Evolutionary conservation across 345 rosid genomes (phyloP).

Genomic region (Chamaenerion angustifolium): DNA sequence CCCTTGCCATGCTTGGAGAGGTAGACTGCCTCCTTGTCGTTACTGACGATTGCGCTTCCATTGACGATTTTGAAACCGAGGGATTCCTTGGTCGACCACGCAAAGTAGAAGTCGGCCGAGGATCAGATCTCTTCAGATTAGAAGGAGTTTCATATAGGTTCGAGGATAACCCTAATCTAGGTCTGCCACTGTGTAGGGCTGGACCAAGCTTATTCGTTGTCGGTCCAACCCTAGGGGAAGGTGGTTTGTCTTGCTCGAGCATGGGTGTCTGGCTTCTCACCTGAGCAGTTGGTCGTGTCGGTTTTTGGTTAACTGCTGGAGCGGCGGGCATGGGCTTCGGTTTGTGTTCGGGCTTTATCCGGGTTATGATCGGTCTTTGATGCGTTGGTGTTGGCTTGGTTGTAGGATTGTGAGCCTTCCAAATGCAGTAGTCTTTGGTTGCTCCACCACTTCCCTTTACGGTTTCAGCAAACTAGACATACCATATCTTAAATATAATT

Average conservation of each 20-base stretch:
- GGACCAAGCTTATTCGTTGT: conserved; percentile 12
- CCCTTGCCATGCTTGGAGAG: conserved; percentile 31
- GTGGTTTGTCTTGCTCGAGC: too few species aligned
- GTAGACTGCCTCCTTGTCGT: conserved; percentile 26
- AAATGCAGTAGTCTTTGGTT: background rate
- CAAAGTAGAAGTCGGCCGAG: conserved; percentile 23
- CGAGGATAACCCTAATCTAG: conserved; percentile 21
- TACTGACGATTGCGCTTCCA: background rate
- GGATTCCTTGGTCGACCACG: conserved; percentile 18
- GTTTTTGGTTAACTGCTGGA: too few species aligned
- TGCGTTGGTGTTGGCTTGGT: conserved; percentile 13
- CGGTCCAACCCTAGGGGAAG: conserved; percentile 1
- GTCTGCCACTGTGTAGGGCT: conserved; percentile 11
- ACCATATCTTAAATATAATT: background rate
- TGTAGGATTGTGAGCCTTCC: conserved; percentile 8
- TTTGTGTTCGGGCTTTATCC: too few species aligned
- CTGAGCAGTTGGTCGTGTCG: too few species aligned
- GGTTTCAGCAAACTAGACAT: conserved; percentile 7
- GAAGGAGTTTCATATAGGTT: conserved; percentile 22
- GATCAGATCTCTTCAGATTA: conserved; percentile 16
- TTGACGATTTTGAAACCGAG: background rate
- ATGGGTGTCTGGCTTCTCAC: too few species aligned
- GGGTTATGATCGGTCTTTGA: conserved; percentile 12
- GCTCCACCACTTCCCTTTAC: background rate
- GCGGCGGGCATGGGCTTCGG: too few species aligned